Evolutionary conservation across 805 yeast genomes (phyloP), one percentile per base, ranked within the genome.

Genomic region (Candida pseudoglaebosa): DNA sequence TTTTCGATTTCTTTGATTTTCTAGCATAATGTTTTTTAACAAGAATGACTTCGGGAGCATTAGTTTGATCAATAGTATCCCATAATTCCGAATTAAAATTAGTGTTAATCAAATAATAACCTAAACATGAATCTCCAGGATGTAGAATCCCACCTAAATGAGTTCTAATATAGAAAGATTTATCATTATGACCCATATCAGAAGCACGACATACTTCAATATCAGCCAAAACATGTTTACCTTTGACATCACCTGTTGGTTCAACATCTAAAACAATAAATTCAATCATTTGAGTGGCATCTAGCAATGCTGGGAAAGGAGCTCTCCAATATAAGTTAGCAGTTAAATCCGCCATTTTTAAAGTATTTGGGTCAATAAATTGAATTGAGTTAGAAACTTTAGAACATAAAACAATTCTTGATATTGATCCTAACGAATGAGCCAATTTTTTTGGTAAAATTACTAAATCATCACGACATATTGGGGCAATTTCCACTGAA

Each of bases 391-490:
- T 91, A 31, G 95, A 77, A 39, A 93, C 67, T 56, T 86, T 87
- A 39, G 86, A 79, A 67, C 99, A 93, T 39, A 93, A 60, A 9
- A 85, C 93, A 46, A 91, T 67, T 57, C 86, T 80, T 24, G 90
- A 71, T 41, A 88, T 84, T 57, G 82, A 82, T 40, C 98, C 96
- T 66, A 87, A 59, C 12, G 85, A 75, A 46, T 79, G 77, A 5
- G 98, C 97, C 49, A 91, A 62, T 56, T 82, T 84, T 58, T 83
- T 82, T 21, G 99, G 99, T 48, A 93, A 70, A 24, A 91, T 87
- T 18, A 93, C 95, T 50, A 93, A 71, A 59, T 95, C 99, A 57
- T 93, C 99, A 62, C 93, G 85, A 76, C 99, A 93, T 31, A 95
- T 80, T 14, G 99, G 99, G 2, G 86, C 95, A 50, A 93, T 81